Conservation (phyloP, 2,329 filamentous ascomycete genomes). For the Metarhizium guizhouense region DNA sequence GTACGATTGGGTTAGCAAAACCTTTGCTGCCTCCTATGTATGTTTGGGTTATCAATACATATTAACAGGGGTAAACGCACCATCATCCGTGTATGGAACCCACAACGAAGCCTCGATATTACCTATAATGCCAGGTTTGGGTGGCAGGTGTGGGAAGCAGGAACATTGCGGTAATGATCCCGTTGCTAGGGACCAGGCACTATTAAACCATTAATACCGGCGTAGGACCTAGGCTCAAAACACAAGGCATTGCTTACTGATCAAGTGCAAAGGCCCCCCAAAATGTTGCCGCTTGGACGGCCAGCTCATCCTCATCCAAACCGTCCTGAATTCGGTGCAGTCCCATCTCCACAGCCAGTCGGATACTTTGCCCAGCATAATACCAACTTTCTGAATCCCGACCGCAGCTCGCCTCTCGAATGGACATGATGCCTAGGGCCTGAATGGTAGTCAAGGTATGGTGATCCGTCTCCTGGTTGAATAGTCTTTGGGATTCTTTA, state of each 20-base stretch:
- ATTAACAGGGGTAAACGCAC: slow-evolving; percentile 22
- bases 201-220: slow-evolving; percentile 21
- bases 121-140: slow-evolving; percentile 51
- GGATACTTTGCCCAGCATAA: slow-evolving; percentile 62
- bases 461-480: slow-evolving; percentile 48
- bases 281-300: slow-evolving; percentile 50
- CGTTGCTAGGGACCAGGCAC: slow-evolving; percentile 57
- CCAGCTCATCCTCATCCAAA: slow-evolving; percentile 45
- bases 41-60: neutral
- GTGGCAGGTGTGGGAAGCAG: slow-evolving; percentile 44
- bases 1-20: neutral
- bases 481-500: slow-evolving; percentile 54
- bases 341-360: slow-evolving; percentile 63
- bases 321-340: slow-evolving; percentile 47
- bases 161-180: slow-evolving; percentile 54
- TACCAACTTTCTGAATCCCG: slow-evolving; percentile 66
- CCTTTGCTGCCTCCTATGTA: slow-evolving; percentile 3
- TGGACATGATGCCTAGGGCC: slow-evolving; percentile 67
- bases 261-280: slow-evolving; percentile 56
- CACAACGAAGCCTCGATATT: slow-evolving; percentile 52
- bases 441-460: slow-evolving; percentile 63
- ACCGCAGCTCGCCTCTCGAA: slow-evolving; percentile 64
- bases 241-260: slow-evolving; percentile 38
- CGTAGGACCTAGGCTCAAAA: neutral
- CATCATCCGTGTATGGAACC: slow-evolving; percentile 50